Evolutionary conservation across 305 asterid species (phyloP), one percentile per base, ranked within the genome.

Genomic region (Plantago lanceolata): DNA sequence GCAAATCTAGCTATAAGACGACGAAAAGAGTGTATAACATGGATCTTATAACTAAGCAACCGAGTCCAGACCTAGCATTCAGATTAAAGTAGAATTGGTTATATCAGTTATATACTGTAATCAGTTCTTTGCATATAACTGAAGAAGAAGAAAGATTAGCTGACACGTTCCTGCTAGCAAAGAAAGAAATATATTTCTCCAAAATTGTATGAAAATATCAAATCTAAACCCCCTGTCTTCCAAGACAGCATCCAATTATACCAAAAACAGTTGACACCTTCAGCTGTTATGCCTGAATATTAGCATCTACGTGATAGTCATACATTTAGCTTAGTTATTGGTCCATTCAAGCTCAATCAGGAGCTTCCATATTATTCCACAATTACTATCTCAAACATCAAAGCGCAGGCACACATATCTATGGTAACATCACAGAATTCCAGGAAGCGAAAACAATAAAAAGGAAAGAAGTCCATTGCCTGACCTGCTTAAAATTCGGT

Each of bases 401-500:
- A 35, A 35, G 43, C 12, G 11, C 13, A 11, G 11, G 47, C 47
- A 40, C 16, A 40, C 3, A 13, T 11, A 13, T 24, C 19, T 31
- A 31, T 31, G 21, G 12, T 8, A 56, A 56, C 61, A 35, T 7
- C 57, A 24, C n/a, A 29, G 19, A 54, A 17, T 48, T 35, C 8
- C 14, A 9, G 12, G 47, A 40, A 40, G 47, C 47, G 21, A 14
- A 16, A 64, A 18, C 7, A 47, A 50, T 12, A 5, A 48, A 54
- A 54, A 37, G 31, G 24, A 19, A 15, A 24, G 48, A 20, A 1
- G 16, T 26, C 62, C 20, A 50, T 59, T 19, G 18, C 66, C 72
- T 73, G 66, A 89, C 98, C 98, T 89, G 96, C 84, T 89, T 91
- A 79, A 89, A 89, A 70, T 91, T 89, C 18, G 96, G 98, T 9